Evolutionary conservation across 2,329 filamentous ascomycete genomes (phyloP).

Genomic region (Aspergillus sp.): DNA sequence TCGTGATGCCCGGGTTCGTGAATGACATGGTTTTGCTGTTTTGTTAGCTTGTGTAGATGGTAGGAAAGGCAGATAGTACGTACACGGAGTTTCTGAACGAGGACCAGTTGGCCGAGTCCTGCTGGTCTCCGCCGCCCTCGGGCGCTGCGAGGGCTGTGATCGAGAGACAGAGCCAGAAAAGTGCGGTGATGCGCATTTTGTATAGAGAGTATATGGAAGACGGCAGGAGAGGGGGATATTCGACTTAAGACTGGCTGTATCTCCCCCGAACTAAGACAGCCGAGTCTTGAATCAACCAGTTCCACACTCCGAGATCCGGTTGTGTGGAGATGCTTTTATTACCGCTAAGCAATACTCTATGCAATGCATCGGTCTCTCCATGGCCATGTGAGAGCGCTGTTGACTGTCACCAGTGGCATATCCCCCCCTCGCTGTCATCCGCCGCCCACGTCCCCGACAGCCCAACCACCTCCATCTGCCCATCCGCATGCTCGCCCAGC

Average conservation of each 20-base stretch:
- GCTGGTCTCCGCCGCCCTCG: constrained; percentile 7
- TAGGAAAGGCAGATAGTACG: not conserved
- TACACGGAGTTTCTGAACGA: constrained; percentile 15
- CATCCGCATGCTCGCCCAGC: constrained; percentile 44
- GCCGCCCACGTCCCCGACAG: constrained; percentile 82
- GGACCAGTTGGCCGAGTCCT: constrained; percentile 10
- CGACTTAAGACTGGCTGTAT: too few relatives aligned
- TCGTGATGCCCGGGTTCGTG: constrained; percentile 1
- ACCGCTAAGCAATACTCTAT: too few relatives aligned
- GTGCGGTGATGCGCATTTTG: constrained; percentile 10
- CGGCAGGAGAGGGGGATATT: not conserved
- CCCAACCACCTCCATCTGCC: constrained; percentile 53
- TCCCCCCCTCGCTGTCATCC: constrained; percentile 64
- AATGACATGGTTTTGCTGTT: constrained; percentile 6
- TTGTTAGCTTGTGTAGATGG: constrained; percentile 5
- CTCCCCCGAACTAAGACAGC: too few relatives aligned
- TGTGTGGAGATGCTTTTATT: too few relatives aligned
- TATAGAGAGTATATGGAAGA: not conserved
- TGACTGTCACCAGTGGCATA: constrained; percentile 49
- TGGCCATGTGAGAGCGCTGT: too few relatives aligned
- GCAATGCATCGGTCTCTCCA: too few relatives aligned
- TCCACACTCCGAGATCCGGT: too few relatives aligned
- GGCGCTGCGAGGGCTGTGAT: constrained; percentile 10
- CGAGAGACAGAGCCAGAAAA: constrained; percentile 7
- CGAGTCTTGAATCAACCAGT: too few relatives aligned